Percentiles rank a stretch among this genome's conserved stretches.
Conservation (phyloP, 768 basidiomycete genomes). For the Crepidotus variabilis region DNA sequence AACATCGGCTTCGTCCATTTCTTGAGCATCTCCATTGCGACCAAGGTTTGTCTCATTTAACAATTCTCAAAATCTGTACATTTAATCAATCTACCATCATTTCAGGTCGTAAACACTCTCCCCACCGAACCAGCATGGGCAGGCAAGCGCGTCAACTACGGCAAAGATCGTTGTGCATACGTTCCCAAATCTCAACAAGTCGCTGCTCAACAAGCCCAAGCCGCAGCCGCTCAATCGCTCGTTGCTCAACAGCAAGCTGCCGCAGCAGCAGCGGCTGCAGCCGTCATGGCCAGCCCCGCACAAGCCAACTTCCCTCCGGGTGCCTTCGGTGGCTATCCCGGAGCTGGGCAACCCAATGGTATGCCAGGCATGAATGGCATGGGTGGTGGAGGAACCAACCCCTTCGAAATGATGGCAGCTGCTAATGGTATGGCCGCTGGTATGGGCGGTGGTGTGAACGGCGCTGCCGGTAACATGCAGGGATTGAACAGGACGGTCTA, state of each 20-base stretch:
- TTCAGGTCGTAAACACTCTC: constrained; percentile 87
- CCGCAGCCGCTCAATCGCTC: constrained; percentile 74
- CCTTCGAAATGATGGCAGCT: constrained; percentile 33
- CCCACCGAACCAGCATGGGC: constrained; percentile 92
- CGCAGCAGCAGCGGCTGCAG: constrained; percentile 16
- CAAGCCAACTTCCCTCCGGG: constrained; percentile 33
- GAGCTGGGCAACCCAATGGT: constrained; percentile 40
- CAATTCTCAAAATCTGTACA: no score
- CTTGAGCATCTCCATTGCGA: constrained; percentile 90
- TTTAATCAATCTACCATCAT: constrained; percentile 4
- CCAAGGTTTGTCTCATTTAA: constrained; percentile 64
- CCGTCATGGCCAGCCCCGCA: constrained; percentile 28
- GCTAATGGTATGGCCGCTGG: constrained; percentile 21
- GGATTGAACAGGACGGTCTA: constrained; percentile 91
- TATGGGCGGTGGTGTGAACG: not conserved
- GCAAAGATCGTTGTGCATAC: constrained; percentile 98
- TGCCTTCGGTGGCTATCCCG: constrained; percentile 42
- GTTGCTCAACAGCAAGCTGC: constrained; percentile 44
- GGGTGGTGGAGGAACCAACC: constrained; percentile 41
- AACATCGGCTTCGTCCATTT: constrained; percentile 99
- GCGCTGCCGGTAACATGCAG: constrained; percentile 25
- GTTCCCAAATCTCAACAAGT: constrained; percentile 94
- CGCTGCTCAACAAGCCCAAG: constrained; percentile 82
- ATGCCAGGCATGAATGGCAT: constrained; percentile 28
- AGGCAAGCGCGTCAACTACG: constrained; percentile 95